A percentile compares a stretch with the other conserved stretches of the same genome.
phyloP scores from a whole-genome alignment of 768 basidiomycete genomes.

The Lactarius hengduanensis region DNA sequence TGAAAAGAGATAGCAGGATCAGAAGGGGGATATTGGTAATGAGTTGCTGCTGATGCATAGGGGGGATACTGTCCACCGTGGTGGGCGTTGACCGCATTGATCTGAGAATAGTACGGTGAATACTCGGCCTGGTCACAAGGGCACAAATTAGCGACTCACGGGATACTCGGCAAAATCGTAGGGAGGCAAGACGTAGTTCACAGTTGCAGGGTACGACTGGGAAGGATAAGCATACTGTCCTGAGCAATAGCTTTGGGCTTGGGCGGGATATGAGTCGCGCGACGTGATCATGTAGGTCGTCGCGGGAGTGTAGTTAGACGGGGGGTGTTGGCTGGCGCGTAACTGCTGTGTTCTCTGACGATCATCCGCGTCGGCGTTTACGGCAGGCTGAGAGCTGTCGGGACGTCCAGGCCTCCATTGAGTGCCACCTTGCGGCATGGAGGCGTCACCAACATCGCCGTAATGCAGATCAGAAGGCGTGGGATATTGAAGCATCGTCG shows the following conservation, averaged over 20 bases:
- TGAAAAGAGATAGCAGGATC: background rate
- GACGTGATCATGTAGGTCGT: background rate
- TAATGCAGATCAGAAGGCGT: slow-evolving; percentile 18
- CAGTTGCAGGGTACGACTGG: background rate
- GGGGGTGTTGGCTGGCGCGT: slow-evolving; percentile 11
- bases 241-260: background rate
- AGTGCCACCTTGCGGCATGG: slow-evolving; percentile 12
- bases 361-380: slow-evolving; percentile 21
- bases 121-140: background rate
- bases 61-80: slow-evolving; percentile 8
- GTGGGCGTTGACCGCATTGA: background rate
- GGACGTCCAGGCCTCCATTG: slow-evolving; percentile 12
- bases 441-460: background rate
- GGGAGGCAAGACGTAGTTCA: slow-evolving; percentile 20
- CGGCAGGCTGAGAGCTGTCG: slow-evolving; percentile 21
- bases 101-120: slow-evolving; percentile 16
- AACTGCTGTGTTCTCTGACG: slow-evolving; percentile 2
- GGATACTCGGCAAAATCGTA: slow-evolving; percentile 26
- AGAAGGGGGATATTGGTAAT: slow-evolving; percentile 14
- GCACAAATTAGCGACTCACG: slow-evolving; percentile 6
- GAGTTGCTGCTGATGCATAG: background rate
- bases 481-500: slow-evolving; percentile 15
- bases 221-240: slow-evolving; percentile 12
- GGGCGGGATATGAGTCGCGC: slow-evolving; percentile 13
- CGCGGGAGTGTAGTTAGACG: slow-evolving; percentile 1